Base-by-base conservation (phyloP, 805 yeast species). In the Wickerhamomyces tratensis region DNA sequence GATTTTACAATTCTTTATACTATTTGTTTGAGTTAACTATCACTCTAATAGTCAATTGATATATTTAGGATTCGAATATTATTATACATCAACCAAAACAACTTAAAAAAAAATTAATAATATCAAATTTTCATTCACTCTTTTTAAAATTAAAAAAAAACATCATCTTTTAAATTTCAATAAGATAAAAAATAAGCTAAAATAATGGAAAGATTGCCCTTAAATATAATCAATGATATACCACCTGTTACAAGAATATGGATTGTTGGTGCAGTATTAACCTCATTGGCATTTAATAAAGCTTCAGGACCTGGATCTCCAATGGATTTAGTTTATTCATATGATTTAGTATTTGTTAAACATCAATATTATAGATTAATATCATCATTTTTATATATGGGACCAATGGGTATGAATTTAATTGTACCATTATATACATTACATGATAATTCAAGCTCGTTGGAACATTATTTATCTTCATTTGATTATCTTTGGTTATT, bases 341-440 rank as follows among this genome's bases (percentile, higher is more conserved):
- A 31, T 31, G 34, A 31, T 31, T 13, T 31, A 12, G 34, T 31
- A 6, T 31, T 43, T 31, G 41, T 38, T 13, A 44, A 43, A 25
- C 31, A 36, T n/a, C 47, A 55, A 36, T 46, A 41, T 25, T 55
- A 58, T 57, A 40, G 59, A 31, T 35, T 52, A 4, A 6, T 54
- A 8, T 44, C 56, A 3, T 31, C 50, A 3, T 48, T 55, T 36
- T 34, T 48, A 13, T 53, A 43, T 34, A 40, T 51, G 13, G 58
- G 58, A 0, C 31, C 38, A 6, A 35, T 55, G 20, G 45, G 47
- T 38, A 9, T 49, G 2, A 35, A 40, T 12, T 37, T 53, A 5
- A 25, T 53, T 6, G 12, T 38, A 14, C 25, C 31, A 12, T 15
- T 53, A 1, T 44, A 41, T 34, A 36, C 39, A 9, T 25, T 50